These are phyloP conservation scores for Ophiostoma himal-ulmi DNA, from an alignment of 2,329 filamentous ascomycete species.

Conservation along the genomic window DNA sequence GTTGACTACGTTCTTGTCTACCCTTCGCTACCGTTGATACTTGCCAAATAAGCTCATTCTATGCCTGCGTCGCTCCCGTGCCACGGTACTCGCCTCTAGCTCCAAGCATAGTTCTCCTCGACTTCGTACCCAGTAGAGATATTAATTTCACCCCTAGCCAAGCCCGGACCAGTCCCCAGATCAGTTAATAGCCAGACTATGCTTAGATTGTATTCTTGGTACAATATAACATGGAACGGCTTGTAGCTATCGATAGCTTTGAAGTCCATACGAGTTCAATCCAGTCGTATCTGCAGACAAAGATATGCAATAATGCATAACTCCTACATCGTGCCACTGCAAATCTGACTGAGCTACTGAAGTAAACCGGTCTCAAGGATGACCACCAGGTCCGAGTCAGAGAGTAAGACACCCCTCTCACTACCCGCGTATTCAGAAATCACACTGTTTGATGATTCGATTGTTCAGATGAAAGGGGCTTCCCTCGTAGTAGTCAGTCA, in stretches of 20 bases:
- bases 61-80: constrained; percentile 8
- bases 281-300: background rate
- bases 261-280: background rate
- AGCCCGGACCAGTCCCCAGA: background rate
- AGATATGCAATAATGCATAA: no score
- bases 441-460: background rate
- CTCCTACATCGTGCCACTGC: no score
- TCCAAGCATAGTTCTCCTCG: no score
- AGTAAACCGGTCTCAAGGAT: background rate
- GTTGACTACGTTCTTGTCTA: no score
- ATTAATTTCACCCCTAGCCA: constrained; percentile 4
- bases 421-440: background rate
- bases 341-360: no score
- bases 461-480: background rate
- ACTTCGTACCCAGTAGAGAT: background rate
- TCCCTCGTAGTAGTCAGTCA: background rate
- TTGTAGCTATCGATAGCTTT: background rate
- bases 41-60: background rate
- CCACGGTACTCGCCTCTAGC: constrained; percentile 1
- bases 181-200: background rate
- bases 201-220: no score
- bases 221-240: background rate
- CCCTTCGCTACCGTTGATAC: background rate
- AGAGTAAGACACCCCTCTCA: background rate
- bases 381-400: background rate